Evolutionary conservation across 768 basidiomycete genomes (phyloP).

Genomic region (Tulasnella sp.): DNA sequence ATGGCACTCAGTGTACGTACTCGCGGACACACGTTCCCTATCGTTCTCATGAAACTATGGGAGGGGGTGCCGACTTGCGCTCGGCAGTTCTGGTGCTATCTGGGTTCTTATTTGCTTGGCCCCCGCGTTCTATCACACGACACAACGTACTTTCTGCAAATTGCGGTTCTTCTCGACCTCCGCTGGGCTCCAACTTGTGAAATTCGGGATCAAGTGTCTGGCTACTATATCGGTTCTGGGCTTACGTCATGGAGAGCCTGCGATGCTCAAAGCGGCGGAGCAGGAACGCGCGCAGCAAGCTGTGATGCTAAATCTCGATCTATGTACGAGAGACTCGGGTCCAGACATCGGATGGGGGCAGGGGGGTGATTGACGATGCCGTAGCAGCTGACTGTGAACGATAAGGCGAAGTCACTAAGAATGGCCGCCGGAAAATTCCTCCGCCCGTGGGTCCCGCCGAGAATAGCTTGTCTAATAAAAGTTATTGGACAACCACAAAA

Average conservation of each 20-base stretch:
- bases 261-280: constrained; percentile 46
- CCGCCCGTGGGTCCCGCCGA: no score
- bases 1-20: constrained; percentile 86
- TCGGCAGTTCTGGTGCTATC: neutral
- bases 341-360: neutral
- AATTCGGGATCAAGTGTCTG: constrained; percentile 82
- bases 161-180: constrained; percentile 55
- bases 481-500: no score
- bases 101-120: constrained; percentile 3
- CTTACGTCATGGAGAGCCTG: constrained; percentile 57
- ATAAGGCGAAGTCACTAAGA: neutral
- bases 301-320: neutral
- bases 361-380: neutral
- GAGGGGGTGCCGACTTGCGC: neutral
- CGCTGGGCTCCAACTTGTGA: constrained; percentile 69
- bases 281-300: neutral
- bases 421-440: no score
- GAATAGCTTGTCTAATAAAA: no score
- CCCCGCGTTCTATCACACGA: constrained; percentile 23
- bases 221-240: constrained; percentile 59
- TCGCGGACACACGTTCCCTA: neutral
- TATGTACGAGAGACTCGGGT: neutral
- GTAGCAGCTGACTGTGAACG: neutral
- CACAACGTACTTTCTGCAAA: neutral
- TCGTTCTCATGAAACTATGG: neutral